phyloP scores from a whole-genome alignment of 805 yeast genomes.

The Lachancea meyersii region DNA sequence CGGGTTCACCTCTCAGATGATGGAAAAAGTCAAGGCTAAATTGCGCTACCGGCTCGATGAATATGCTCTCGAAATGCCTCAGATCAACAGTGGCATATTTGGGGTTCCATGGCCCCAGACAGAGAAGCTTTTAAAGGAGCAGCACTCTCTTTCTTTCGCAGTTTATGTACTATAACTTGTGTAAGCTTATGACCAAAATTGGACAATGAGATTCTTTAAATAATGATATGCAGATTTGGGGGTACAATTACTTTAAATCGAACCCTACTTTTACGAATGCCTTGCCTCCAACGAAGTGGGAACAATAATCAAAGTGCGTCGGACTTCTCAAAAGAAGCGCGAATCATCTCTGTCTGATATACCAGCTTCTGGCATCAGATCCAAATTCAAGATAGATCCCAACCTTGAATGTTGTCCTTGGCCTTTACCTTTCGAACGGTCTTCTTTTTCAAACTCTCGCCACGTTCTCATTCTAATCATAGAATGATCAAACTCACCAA shows the following conservation, averaged over 20 bases:
- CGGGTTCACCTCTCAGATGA: slow-evolving; percentile 43
- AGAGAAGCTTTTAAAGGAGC: slow-evolving; percentile 41
- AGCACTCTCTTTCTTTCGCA: slow-evolving; percentile 11
- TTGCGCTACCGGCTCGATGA: slow-evolving; percentile 9
- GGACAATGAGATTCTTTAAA: not conserved
- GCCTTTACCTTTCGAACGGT: slow-evolving; percentile 4
- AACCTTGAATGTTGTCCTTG: slow-evolving; percentile 5
- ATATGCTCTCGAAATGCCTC: slow-evolving; percentile 52
- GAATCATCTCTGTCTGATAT: not conserved
- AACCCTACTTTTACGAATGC: not conserved
- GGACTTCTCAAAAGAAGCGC: not conserved
- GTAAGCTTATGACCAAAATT: not conserved
- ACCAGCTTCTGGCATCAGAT: slow-evolving; percentile 1
- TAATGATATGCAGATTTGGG: not conserved
- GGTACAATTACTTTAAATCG: not conserved
- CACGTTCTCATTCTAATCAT: slow-evolving; percentile 86
- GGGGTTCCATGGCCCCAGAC: slow-evolving; percentile 74
- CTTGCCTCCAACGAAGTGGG: no score
- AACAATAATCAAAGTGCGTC: no score
- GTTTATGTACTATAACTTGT: slow-evolving; percentile 32
- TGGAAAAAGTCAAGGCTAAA: slow-evolving; percentile 56
- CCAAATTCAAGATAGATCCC: slow-evolving; percentile 4
- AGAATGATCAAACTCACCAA: slow-evolving; percentile 88
- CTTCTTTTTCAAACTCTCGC: slow-evolving; percentile 84
- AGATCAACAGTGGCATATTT: slow-evolving; percentile 75